These are phyloP conservation scores for Chaetomium tenue DNA, from an alignment of 495 filamentous ascomycete genomes.

Conservation along the genomic window DNA sequence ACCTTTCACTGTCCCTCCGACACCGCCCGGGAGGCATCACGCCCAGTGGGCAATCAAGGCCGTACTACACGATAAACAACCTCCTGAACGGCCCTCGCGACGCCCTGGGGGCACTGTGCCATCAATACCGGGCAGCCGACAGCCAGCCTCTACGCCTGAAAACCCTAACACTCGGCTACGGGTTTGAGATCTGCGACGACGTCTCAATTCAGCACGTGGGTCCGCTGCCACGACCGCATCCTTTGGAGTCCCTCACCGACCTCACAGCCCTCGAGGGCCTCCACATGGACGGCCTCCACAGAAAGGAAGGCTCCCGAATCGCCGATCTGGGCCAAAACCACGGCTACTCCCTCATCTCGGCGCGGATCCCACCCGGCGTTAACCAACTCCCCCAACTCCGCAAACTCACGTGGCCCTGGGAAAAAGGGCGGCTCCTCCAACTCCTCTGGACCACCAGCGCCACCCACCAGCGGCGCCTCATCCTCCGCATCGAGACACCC, in stretches of 20 bases:
- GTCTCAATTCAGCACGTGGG: too few relatives aligned
- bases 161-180: background rate
- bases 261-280: background rate
- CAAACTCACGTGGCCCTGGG: background rate
- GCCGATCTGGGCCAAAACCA: background rate
- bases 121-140: background rate
- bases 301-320: background rate
- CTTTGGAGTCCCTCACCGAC: background rate
- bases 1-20: background rate
- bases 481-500: background rate
- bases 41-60: background rate
- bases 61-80: background rate
- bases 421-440: background rate
- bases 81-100: background rate
- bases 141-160: background rate
- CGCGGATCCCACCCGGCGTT: background rate
- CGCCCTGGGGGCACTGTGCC: background rate
- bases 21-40: background rate
- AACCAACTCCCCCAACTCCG: background rate
- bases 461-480: background rate
- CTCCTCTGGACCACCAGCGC: background rate
- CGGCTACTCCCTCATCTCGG: background rate
- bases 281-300: background rate
- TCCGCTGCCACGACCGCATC: background rate
- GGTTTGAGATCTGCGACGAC: background rate